Percentiles rank a stretch among this genome's conserved stretches.
Evolutionary conservation across 768 basidiomycete species (phyloP).

Genomic region (Tulasnella sp.): DNA sequence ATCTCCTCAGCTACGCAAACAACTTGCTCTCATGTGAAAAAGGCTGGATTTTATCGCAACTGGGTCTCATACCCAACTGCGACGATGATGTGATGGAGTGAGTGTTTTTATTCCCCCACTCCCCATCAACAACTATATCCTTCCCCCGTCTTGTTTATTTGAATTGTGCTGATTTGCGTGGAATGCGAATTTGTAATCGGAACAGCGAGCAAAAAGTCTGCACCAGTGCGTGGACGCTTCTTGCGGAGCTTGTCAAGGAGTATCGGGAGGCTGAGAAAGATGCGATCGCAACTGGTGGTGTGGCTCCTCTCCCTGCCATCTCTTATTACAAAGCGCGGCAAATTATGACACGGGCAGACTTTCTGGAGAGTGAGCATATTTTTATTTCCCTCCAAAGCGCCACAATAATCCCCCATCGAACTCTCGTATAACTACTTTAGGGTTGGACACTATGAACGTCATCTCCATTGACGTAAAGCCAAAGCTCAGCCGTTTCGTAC

Average conservation of each 20-base stretch:
- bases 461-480: constrained; percentile 63
- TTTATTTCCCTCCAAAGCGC: not conserved
- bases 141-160: not conserved
- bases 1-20: constrained; percentile 55
- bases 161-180: constrained; percentile 33
- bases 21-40: constrained; percentile 62
- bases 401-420: too few species aligned
- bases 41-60: constrained; percentile 66
- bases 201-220: constrained; percentile 11
- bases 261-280: not conserved
- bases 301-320: constrained; percentile 46
- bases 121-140: not conserved
- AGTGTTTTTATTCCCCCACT: not conserved
- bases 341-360: constrained; percentile 79
- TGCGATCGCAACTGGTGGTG: not conserved
- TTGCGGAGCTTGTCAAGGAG: constrained; percentile 3
- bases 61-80: constrained; percentile 69
- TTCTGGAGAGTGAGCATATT: constrained; percentile 51
- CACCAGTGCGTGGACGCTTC: constrained; percentile 1
- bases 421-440: too few species aligned
- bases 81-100: constrained; percentile 73
- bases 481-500: not conserved
- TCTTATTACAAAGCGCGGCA: constrained; percentile 61
- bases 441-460: constrained; percentile 58
- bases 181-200: too few species aligned